Conservation (phyloP, 2,329 filamentous ascomycete genomes). For the Neocucurbitaria cava region DNA sequence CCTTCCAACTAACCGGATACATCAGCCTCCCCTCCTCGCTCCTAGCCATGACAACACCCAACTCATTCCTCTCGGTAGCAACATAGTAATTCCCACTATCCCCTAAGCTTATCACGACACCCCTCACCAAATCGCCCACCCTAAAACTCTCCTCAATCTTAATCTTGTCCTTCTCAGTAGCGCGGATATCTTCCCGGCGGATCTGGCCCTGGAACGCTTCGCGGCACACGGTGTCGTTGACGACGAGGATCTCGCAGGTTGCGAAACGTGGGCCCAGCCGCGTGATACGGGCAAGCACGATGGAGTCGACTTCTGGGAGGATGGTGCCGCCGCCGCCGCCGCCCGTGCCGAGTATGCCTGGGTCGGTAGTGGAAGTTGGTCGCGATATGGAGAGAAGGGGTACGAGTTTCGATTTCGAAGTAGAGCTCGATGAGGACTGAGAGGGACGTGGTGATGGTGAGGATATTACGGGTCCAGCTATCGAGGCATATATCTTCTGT, state of each 20-base stretch:
- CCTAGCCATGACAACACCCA: constrained; percentile 91
- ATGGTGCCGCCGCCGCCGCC: constrained; percentile 66
- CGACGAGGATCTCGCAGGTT: constrained; percentile 83
- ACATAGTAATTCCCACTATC: constrained; percentile 96
- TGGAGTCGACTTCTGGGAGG: constrained; percentile 79
- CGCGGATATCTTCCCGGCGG: constrained; percentile 86
- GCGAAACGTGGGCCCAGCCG: constrained; percentile 86
- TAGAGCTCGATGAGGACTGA: constrained; percentile 60
- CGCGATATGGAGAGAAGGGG: constrained; percentile 49
- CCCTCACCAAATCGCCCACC: constrained; percentile 89
- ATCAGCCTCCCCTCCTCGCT: constrained; percentile 89
- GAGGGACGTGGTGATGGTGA: constrained; percentile 58
- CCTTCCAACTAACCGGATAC: constrained; percentile 94
- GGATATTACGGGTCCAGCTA: constrained; percentile 72
- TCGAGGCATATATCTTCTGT: constrained; percentile 78
- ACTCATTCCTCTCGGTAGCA: constrained; percentile 87
- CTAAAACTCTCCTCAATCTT: constrained; percentile 90
- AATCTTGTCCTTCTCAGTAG: constrained; percentile 94
- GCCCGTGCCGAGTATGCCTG: constrained; percentile 27
- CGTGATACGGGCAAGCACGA: constrained; percentile 84
- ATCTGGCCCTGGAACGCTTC: constrained; percentile 88
- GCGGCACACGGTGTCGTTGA: constrained; percentile 70
- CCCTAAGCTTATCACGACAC: constrained; percentile 86
- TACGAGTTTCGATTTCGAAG: constrained; percentile 57
- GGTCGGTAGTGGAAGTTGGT: constrained; percentile 17